phyloP scores from a whole-genome alignment of 2,329 filamentous ascomycete species.

The Plectosphaerella plurivora region DNA sequence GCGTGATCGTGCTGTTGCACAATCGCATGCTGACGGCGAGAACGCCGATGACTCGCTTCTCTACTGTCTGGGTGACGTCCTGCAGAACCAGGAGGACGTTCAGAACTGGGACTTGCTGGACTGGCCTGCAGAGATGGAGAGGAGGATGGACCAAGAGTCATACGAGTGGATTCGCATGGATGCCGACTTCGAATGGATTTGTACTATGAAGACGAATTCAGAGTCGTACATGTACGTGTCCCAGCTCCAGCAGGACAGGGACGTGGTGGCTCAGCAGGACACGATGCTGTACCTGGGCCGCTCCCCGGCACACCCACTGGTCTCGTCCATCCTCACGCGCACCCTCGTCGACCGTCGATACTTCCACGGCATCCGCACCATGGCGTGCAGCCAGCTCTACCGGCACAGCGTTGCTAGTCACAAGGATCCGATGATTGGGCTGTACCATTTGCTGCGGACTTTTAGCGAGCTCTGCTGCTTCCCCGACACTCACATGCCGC shows the following conservation, averaged over 20 bases:
- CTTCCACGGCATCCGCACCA: conserved; percentile 85
- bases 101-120: conserved; percentile 80
- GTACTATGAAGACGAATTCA: conserved; percentile 74
- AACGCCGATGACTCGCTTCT: conserved; percentile 76
- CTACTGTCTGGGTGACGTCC: conserved; percentile 87
- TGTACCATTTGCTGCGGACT: conserved; percentile 77
- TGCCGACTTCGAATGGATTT: conserved; percentile 97
- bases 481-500: conserved; percentile 70
- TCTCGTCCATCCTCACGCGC: conserved; percentile 82
- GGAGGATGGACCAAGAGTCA: conserved; percentile 89
- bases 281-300: conserved; percentile 70
- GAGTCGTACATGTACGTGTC: conserved; percentile 97
- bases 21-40: conserved; percentile 46
- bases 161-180: conserved; percentile 99
- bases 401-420: conserved; percentile 59
- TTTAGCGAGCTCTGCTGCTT: conserved; percentile 89
- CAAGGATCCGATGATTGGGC: conserved; percentile 70
- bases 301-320: conserved; percentile 69
- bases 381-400: conserved; percentile 76
- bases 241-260: conserved; percentile 92
- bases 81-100: conserved; percentile 78
- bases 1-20: conserved; percentile 48
- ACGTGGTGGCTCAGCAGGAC: conserved; percentile 83
- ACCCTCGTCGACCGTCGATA: conserved; percentile 90
- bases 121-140: conserved; percentile 85